Evolutionary conservation across 495 filamentous ascomycete species (phyloP), one percentile per base, ranked within the genome.

Genomic region (Penicillium maclennaniae): DNA sequence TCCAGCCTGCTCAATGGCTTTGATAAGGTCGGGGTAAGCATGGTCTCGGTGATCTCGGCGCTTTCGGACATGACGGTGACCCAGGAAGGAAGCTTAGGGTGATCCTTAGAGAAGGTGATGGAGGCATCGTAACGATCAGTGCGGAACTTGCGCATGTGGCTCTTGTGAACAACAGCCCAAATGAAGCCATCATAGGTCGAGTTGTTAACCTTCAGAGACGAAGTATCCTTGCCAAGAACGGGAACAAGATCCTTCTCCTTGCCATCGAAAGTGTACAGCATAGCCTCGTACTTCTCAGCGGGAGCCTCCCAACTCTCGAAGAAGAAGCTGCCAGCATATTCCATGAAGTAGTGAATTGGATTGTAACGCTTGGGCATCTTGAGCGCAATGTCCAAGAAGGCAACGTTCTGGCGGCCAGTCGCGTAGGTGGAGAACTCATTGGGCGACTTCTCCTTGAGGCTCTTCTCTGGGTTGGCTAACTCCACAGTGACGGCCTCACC

Each of bases 101-200:
- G 85, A 58, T 98, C 95, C 75, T 89, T 92, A 55, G 92, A 96
- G 58, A 80, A 84, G 20, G 93, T 96, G 47, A 98, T 83, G 23
- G 88, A 93, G 27, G 96, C 77, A 71, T 98, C 93, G 69, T 97
- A 98, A 59, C 95, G 86, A 47, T 96, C 93, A 31, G 95, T 87
- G 44, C 93, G 84, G 65, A 95, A 82, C 60, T 83, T 74, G 76
- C 87, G 89, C 92, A 98, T 97, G 67, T 79, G 69, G 62, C 89
- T 87, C 80, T 98, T 98, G 79, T 97, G 89, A 37, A 97, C 92
- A 58, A 98, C 69, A 27, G 91, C 95, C 82, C 84, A 97, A 55
- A 98, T 91, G 59, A 97, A 98, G 34, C 83, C 86, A 69, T 97
- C 95, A 61, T 86, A 96, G 16, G 74, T 69, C 56, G 87, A 91